Conservation (phyloP, 345 rosid species). For the Mallotus nudiflorus region DNA sequence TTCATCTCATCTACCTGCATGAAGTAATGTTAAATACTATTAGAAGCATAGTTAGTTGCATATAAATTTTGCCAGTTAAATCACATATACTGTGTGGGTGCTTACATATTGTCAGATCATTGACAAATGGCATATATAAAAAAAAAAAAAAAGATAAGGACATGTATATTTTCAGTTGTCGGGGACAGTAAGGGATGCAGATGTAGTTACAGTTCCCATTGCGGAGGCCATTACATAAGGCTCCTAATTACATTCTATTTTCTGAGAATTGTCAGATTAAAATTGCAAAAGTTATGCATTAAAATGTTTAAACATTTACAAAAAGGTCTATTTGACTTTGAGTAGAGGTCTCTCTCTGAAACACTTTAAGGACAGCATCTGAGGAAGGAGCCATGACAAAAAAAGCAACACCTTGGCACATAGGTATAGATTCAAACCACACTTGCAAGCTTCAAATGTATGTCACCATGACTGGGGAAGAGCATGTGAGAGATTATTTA, state of each 20-base stretch:
- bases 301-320: neutral
- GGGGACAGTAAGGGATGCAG: neutral
- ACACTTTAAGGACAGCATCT: neutral
- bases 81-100: neutral
- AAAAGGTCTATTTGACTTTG: neutral
- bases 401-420: no score
- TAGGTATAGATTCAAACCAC: no score
- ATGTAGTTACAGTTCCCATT: neutral
- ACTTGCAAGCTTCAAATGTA: neutral
- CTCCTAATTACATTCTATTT: no score
- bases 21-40: constrained; percentile 21
- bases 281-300: neutral
- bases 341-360: neutral
- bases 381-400: neutral
- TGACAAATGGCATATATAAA: neutral
- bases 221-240: no score
- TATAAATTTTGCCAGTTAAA: neutral
- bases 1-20: constrained; percentile 70
- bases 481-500: neutral
- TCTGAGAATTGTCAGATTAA: neutral
- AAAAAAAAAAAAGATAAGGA: neutral
- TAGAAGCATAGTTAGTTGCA: constrained; percentile 11
- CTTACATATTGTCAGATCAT: neutral
- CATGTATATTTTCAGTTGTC: neutral
- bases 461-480: neutral